Evolutionary conservation across 2,329 filamentous ascomycete species (phyloP).

Genomic region (Colletotrichum cuscutae): DNA sequence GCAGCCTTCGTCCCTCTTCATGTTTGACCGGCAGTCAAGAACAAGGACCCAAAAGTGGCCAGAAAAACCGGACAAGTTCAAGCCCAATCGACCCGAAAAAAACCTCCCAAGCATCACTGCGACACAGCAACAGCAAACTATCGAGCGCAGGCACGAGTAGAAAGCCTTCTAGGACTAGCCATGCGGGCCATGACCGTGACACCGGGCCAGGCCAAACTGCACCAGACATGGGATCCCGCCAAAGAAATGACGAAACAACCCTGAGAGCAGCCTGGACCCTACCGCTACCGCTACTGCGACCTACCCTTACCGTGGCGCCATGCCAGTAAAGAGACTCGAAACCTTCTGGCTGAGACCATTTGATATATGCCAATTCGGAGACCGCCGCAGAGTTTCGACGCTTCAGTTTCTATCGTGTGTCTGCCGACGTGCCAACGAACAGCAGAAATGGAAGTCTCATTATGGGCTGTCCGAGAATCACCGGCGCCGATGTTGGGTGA

Average conservation of each 20-base stretch:
- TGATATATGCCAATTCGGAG: not conserved
- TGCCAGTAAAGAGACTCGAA: not conserved
- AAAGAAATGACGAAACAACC: conserved; percentile 27
- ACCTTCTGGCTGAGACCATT: not conserved
- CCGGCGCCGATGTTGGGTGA: conserved; percentile 1
- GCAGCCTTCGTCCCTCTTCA: not conserved
- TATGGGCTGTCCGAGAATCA: not conserved
- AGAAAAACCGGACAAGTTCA: not conserved
- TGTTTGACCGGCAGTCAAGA: not conserved
- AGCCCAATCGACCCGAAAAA: conserved; percentile 1
- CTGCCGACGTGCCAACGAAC: not conserved
- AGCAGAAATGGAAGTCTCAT: not conserved
- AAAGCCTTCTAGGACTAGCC: conserved; percentile 24
- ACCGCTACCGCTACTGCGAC: not conserved
- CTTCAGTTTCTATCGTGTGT: not conserved
- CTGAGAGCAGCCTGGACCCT: conserved; percentile 26
- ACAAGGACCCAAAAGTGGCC: not conserved
- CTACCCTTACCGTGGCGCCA: not conserved
- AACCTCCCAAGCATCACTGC: not conserved
- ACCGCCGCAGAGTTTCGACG: not conserved
- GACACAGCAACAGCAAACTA: conserved; percentile 9
- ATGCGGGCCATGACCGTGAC: conserved; percentile 25
- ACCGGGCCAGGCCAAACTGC: conserved; percentile 17
- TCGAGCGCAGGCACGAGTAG: conserved; percentile 4
- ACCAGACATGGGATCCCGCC: conserved; percentile 32